Conservation (phyloP, 2,329 filamentous ascomycete species). For the Trichoderma polysporum region DNA sequence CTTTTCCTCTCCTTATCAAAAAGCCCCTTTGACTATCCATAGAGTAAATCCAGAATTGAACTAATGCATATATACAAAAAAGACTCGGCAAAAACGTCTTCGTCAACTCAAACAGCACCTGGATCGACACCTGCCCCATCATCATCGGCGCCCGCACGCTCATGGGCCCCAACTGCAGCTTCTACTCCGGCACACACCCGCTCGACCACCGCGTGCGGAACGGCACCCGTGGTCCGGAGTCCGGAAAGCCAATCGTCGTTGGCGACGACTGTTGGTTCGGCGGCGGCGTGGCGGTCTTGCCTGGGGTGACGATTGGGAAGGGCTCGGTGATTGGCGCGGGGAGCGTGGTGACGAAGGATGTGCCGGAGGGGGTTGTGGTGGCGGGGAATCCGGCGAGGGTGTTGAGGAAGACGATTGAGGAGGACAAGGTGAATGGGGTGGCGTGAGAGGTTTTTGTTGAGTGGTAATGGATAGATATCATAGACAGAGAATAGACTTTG, state of each 20-base stretch:
- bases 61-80: constrained; percentile 52
- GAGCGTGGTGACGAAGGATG: constrained; percentile 77
- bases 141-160: constrained; percentile 75
- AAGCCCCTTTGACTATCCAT: not conserved
- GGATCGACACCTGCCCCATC: constrained; percentile 74
- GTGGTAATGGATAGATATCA: not conserved
- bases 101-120: constrained; percentile 71
- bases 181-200: constrained; percentile 76
- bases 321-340: constrained; percentile 76
- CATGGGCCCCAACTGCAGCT: constrained; percentile 73
- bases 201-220: constrained; percentile 72
- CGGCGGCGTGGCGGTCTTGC: constrained; percentile 67
- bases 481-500: not conserved
- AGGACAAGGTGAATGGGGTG: not conserved
- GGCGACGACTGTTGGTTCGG: constrained; percentile 82
- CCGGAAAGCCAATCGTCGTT: constrained; percentile 69
- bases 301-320: constrained; percentile 75
- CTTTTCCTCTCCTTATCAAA: not conserved
- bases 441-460: not conserved
- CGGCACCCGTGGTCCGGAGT: constrained; percentile 72
- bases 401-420: constrained; percentile 42
- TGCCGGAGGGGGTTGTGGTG: constrained; percentile 59
- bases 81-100: constrained; percentile 64
- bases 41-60: not conserved
- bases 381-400: constrained; percentile 67